These are phyloP conservation scores for Nigrograna mackinnonii DNA, from an alignment of 2,329 filamentous ascomycete species.

Conservation along the genomic window DNA sequence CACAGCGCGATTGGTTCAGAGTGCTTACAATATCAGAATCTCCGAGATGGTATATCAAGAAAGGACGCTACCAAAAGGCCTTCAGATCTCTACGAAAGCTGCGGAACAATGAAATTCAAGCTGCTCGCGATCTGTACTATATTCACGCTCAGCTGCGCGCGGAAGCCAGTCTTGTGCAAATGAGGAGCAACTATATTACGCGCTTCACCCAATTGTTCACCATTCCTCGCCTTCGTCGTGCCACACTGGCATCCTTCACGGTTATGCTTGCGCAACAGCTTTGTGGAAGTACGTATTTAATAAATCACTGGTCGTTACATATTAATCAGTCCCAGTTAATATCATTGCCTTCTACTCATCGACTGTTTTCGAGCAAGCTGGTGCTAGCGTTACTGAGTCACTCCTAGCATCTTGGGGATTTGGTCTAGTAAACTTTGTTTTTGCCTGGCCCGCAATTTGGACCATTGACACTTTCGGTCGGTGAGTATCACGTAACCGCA, in stretches of 20 bases:
- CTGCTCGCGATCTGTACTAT: conserved; percentile 47
- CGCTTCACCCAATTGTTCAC: conserved; percentile 59
- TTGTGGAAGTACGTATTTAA: conserved; percentile 52
- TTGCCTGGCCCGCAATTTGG: conserved; percentile 62
- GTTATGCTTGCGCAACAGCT: conserved; percentile 76
- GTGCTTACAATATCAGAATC: conserved; percentile 13
- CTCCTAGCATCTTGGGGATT: conserved; percentile 63
- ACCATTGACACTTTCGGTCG: conserved; percentile 57
- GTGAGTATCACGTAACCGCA: not conserved
- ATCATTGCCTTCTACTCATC: conserved; percentile 57
- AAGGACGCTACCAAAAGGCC: conserved; percentile 40
- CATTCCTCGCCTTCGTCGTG: conserved; percentile 69
- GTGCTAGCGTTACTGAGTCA: conserved; percentile 43
- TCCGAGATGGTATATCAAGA: conserved; percentile 42
- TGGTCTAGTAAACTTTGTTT: conserved; percentile 62
- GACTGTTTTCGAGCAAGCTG: conserved; percentile 54
- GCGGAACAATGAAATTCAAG: conserved; percentile 39
- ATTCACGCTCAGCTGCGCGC: conserved; percentile 37
- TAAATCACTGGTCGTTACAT: conserved; percentile 18
- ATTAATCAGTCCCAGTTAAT: conserved; percentile 31
- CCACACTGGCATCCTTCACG: conserved; percentile 74
- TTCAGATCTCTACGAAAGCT: conserved; percentile 38
- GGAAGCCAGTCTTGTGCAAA: conserved; percentile 25
- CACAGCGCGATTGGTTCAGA: not conserved
- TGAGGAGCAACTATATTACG: not conserved